Base-by-base conservation (phyloP, 257 asterid genomes). In the Gardenia jasminoides region DNA sequence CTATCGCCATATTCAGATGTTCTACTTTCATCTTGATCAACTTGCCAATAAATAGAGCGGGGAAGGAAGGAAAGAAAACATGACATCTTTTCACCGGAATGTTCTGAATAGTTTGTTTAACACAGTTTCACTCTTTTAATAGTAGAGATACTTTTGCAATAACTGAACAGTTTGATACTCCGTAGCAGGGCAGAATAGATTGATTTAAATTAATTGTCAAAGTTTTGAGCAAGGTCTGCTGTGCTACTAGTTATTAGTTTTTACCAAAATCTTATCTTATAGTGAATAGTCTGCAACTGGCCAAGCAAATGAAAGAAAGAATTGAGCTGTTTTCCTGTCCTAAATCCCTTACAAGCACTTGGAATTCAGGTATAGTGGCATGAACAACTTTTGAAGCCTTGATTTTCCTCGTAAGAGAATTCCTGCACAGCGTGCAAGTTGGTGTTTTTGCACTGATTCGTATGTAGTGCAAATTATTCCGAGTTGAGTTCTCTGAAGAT, bases 1-100 rank as follows among this genome's bases (percentile, higher is more conserved):
- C 48, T 52, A 24, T 48, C 16, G 28, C 59, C 54, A 33, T 20
- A 10, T 73, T 12, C 4, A 8, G 43, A 26, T 9, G 26, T 73
- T 73, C 67, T 19, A 43, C 26, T 73, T 73, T 73, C 67, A 62
- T 62, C 36, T 10, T 11, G 12, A 62, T 62, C 67, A 62, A 62
- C 67, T 62, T 26, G 7, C 67, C 16, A 10, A 10, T 11, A 62
- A 62, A 62, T 39, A 26, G 39, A 62, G 12, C n/a, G 13, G 39
- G 67, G 31, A 26, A 28, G 39, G 15, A 26, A 62, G 19, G 31
- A 26, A 59, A 54, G 22, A 11, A 58, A 73, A 56, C 19, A 22
- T 44, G 56, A 56, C 17, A 3, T 73, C 52, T 20, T 54, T 74
- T 22, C 10, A 56, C 68, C 3, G 3, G 68, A 56, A 39, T 74